Base-by-base conservation (phyloP, 805 yeast species). In the Sungouiella blattae region DNA sequence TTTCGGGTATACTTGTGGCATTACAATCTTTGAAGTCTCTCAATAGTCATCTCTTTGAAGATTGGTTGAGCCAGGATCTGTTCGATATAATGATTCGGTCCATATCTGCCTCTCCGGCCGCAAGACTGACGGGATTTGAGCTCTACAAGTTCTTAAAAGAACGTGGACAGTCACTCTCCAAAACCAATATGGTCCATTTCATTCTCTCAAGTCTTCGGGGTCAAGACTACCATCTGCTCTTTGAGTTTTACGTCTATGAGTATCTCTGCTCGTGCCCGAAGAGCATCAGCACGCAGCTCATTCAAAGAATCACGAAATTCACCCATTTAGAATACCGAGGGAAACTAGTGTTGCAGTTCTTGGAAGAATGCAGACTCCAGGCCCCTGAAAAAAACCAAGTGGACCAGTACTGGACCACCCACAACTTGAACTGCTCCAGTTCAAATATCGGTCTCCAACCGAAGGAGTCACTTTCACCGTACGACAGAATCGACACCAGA, bases 61-160 rank as follows among this genome's bases (percentile, higher is more conserved):
- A 9, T 11, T 62, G 64, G 64, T 39, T 65, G 4, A 47, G 61
- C 34, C 16, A 26, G 0, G 61, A 58, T 14, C 67, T 63, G 64
- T 49, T 42, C 29, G 39, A 52, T 29, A 58, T 67, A 6, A 47
- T 65, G 2, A 24, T 58, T 11, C 40, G 50, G 20, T 44, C 67
- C 5, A 20, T 64, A 14, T 44, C 61, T 4, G 44, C 41, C 13
- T 57, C 66, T 0, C 46, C 55, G 4, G 59, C 63, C 0, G 47
- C 57, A 6, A 60, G 57, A 37, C 34, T 43, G 18, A 53, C 55
- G 7, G 57, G 70, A 1, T 20, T 57, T 6, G 30, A 41, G 1
- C 26, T 63, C 5, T 60, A 46, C 37, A 28, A 46, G 15, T 52
- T 47, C 31, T 41, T 64, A 33, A 48, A 48, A 21, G 6, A 15